Evolutionary conservation across 768 basidiomycete genomes (phyloP).

Genomic region (Naganishia friedmannii): DNA sequence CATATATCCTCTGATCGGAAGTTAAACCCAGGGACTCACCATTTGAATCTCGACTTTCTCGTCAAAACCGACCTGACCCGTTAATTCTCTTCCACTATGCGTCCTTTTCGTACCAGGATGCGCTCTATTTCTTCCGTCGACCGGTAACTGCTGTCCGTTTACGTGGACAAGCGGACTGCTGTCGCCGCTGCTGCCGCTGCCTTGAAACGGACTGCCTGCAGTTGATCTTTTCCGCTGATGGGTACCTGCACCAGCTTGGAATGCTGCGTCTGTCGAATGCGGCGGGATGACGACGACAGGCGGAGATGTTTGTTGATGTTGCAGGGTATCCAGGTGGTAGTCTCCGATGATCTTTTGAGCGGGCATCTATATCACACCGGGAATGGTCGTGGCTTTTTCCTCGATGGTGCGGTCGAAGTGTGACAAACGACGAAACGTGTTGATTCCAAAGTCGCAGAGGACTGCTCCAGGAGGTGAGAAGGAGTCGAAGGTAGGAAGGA

Average conservation of each 20-base stretch:
- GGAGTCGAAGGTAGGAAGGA: no score
- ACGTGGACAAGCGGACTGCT: background rate
- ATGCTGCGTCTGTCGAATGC: background rate
- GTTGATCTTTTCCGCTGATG: conserved; percentile 14
- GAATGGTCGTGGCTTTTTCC: background rate
- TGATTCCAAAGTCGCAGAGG: no score
- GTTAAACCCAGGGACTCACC: background rate
- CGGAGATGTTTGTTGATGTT: background rate
- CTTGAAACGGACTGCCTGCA: background rate
- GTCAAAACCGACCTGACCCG: conserved; percentile 13
- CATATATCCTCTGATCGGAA: background rate
- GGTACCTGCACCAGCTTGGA: background rate
- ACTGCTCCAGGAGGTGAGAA: background rate
- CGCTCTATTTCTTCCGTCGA: background rate
- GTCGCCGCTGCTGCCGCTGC: no score
- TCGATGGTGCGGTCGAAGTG: background rate
- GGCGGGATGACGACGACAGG: background rate
- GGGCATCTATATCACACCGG: conserved; percentile 9
- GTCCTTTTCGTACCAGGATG: background rate
- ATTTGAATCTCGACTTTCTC: conserved; percentile 8
- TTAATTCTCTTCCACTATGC: background rate
- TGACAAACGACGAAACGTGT: background rate
- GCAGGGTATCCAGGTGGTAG: background rate
- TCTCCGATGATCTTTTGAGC: conserved; percentile 11
- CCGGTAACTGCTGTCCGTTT: background rate